A percentile compares a stretch with the other conserved stretches of the same genome.
Conservation (phyloP, 179 eudicot genomes). For the Camellia oleifera region DNA sequence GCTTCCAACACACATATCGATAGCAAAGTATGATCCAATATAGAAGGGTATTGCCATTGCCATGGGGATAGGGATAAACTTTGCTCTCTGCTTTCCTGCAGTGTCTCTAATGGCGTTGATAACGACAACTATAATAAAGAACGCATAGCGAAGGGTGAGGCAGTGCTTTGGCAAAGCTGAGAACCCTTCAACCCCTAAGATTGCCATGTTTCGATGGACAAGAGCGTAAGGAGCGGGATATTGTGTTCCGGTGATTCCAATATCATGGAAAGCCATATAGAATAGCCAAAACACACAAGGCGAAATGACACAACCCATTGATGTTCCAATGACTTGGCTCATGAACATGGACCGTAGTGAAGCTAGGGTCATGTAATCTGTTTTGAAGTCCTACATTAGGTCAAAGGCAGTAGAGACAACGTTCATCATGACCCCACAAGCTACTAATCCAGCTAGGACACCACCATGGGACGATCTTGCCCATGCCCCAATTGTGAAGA, state of each 20-base stretch:
- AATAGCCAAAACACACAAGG: conserved; percentile 76
- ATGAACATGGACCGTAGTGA: conserved; percentile 73
- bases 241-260: conserved; percentile 11
- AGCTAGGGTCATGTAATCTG: conserved; percentile 59
- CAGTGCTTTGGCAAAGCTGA: conserved; percentile 22
- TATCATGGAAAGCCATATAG: conserved; percentile 19
- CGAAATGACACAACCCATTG: conserved; percentile 62
- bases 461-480: too few species aligned
- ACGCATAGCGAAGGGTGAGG: conserved; percentile 23
- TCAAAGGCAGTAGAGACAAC: conserved; percentile 63
- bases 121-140: conserved; percentile 15
- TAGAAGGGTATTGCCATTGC: conserved; percentile 42
- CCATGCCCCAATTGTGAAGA: too few species aligned
- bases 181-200: conserved; percentile 29
- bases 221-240: conserved; percentile 26
- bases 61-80: conserved; percentile 31
- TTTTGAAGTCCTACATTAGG: conserved; percentile 67
- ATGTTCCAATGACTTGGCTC: conserved; percentile 63
- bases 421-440: too few species aligned
- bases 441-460: too few species aligned
- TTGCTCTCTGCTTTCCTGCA: conserved; percentile 11
- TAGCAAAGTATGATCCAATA: conserved; percentile 29
- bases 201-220: conserved; percentile 18
- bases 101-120: conserved; percentile 21
- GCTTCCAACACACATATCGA: conserved; percentile 36